A percentile compares a stretch with the other conserved stretches of the same genome.
Conservation (phyloP, 768 basidiomycete species). For the Hygrophorus pudorinus region DNA sequence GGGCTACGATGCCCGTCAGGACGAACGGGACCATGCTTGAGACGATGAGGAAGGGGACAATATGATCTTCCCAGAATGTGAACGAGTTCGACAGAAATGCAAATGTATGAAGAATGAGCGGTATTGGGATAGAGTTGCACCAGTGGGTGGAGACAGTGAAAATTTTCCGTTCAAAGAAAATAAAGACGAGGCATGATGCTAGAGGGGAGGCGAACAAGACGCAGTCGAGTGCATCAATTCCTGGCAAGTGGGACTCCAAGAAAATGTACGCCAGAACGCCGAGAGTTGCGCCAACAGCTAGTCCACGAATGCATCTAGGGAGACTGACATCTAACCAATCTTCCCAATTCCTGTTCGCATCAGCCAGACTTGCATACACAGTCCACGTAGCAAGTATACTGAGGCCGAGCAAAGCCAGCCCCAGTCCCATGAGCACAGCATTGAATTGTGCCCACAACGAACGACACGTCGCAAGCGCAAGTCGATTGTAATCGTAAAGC, state of each 20-base stretch:
- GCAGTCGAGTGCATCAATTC: conserved; percentile 41
- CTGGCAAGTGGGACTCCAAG: conserved; percentile 27
- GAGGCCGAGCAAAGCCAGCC: conserved; percentile 51
- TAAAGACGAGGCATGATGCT: conserved; percentile 34
- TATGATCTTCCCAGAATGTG: conserved; percentile 94
- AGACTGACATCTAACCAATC: conserved; percentile 28
- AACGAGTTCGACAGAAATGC: conserved; percentile 91
- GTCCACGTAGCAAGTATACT: conserved; percentile 46
- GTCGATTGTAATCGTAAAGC: conserved; percentile 43
- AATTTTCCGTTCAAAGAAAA: conserved; percentile 30
- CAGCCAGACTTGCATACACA: conserved; percentile 40
- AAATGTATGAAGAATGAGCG: conserved; percentile 56
- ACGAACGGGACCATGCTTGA: conserved; percentile 53
- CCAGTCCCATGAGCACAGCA: conserved; percentile 62
- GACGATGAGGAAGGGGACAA: conserved; percentile 65
- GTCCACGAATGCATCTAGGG: conserved; percentile 21
- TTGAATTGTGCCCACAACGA: conserved; percentile 95
- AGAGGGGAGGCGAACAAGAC: conserved; percentile 40
- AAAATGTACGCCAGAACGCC: conserved; percentile 23
- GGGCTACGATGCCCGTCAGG: conserved; percentile 55
- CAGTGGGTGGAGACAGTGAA: conserved; percentile 18
- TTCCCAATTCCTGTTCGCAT: conserved; percentile 30
- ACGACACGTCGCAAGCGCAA: conserved; percentile 64
- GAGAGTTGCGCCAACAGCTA: conserved; percentile 27
- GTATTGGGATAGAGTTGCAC: conserved; percentile 26